Base-by-base conservation (phyloP, 129 eudicot species). In the Arctium minus region DNA sequence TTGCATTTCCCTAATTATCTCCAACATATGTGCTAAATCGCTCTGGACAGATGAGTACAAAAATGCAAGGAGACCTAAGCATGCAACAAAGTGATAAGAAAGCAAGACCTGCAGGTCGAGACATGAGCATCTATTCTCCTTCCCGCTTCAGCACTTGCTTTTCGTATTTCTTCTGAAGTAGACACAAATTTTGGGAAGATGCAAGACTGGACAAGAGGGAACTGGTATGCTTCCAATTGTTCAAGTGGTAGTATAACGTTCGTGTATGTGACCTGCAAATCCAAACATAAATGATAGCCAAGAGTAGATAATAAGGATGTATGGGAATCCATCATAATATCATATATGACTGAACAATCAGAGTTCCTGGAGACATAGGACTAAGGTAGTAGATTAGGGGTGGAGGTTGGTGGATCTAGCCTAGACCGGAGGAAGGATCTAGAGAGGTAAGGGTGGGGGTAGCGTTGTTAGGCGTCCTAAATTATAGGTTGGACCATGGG, bases 131-230 rank as follows among this genome's bases (percentile, higher is more conserved):
- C 97, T 72, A 96, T 90, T 86, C 90, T 88, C 83, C 89, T 79
- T 86, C 86, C 99, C 29, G 98, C 98, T 88, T 96, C 98, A 79
- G 88, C 89, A 82, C 99, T 96, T 77, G 98, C 98, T 90, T 93
- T 91, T 32, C 96, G 86, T 42, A 91, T 86, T 78, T 91, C 98
- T 79, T 93, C 98, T 31, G 89, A 90, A 77, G 86, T 73, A 4
- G 99, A 87, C 35, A 96, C 94, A 76, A 91, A 83, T 44, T 92
- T 93, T 72, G 99, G 99, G 74, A 93, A 89, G 53, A 92, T 74
- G 79, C 99, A 96, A 82, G 99, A 96, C 81, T 96, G 99, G 46
- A 96, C 77, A 86, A 90, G 75, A 29, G 99, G 95, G 76, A 96
- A 96, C 10, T 91, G 95, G 30, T 87, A 83, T 71, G 95, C 93